Evolutionary conservation across 1,139 yeast species (phyloP), one percentile per base, ranked within the genome.

Genomic region (Zygosaccharomyces sapae): DNA sequence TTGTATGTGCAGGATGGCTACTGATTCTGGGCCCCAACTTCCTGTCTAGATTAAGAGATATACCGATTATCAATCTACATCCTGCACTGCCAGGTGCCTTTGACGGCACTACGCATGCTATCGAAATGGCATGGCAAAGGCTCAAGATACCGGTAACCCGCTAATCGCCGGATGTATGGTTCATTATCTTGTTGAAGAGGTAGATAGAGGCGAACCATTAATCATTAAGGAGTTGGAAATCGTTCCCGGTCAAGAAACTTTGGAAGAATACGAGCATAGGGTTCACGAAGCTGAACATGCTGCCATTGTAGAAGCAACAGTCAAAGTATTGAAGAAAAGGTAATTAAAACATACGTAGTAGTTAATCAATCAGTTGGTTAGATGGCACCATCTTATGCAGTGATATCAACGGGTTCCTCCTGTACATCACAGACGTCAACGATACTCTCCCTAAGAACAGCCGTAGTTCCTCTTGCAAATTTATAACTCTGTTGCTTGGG

Each of bases 1-100:
- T 92, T 41, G 97, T 92, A 5, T 92, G 98, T 70, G 98, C 98
- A 6, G 98, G 98, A 2, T 92, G 98, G 97, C 85, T 92, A 92
- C 77, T 92, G 49, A 92, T 92, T 51, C 74, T 92, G 54, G 85
- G 96, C 1, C 83, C 89, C 2, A 73, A 79, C 13, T 88, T 87
- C 52, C 72, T 92, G 54, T 70, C 73, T 41, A 90, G 92, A 1
- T 69, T 90, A 40, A 79, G 76, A 2, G 73, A 76, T 0, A 76
- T 88, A 29, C 85, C 89, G 24, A 89, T 92, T 53, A 89, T 92
- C 61, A 92, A 92, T 63, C 72, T 92, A 52, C 98, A 92, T 65
- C 98, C 98, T 2, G 97, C 98, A 0, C 77, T 92, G 49, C 98
- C 98, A 1, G 96, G 96, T 22, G 90, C 90, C 2, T 92, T 92